Base-by-base conservation (phyloP, 2,329 filamentous ascomycete species). In the Chaetomiaceae sp. region DNA sequence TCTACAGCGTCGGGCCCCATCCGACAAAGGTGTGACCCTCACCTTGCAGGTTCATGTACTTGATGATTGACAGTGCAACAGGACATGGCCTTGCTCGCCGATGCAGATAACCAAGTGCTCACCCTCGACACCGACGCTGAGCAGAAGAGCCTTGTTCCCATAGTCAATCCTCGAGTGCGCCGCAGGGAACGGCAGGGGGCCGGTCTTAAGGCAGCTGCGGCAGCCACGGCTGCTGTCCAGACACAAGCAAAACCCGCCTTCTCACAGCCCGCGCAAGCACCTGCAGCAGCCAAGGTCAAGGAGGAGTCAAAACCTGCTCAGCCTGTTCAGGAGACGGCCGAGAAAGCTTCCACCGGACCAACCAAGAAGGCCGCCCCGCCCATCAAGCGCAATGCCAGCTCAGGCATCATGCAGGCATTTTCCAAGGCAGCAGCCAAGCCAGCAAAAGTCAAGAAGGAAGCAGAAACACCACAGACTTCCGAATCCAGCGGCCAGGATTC, bases 1-100 rank as follows among this genome's bases (percentile, higher is more conserved):
- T 97, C 39, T 97, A 97, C 73, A 96, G 91, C 64, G 66, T 97
- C 17, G 84, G 88, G 38, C 79, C 88, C 1, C 79, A 83, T 34
- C 79, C 84, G 1, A 74, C 91, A 15, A 86, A 85, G 68, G 85
- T 82, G 70, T 37, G 67, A 49, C 27, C 5, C 11, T 0, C 6
- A 14, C 5, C 29, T 12, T 1, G 5, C n/a, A 15, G 20, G 11
- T 1, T 15, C 9, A 12, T 4, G 19, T 1, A 7, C 17, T 31
- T 12, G 3, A n/a, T 23, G 17, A 20, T 48, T 59, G 34, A 61
- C 31, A 17, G 19, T 33, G 2, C 14, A 20, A 3, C 44, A 74
- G 66, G 79, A 92, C 64, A 71, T 94, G 17, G 82, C 89, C 62
- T 68, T 85, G 1, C 74, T 96, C 36, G 82, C 85, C 3, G 85